A percentile compares a stretch with the other conserved stretches of the same genome.
Conservation (phyloP, 768 basidiomycete species). For the Hericium rajendrae region DNA sequence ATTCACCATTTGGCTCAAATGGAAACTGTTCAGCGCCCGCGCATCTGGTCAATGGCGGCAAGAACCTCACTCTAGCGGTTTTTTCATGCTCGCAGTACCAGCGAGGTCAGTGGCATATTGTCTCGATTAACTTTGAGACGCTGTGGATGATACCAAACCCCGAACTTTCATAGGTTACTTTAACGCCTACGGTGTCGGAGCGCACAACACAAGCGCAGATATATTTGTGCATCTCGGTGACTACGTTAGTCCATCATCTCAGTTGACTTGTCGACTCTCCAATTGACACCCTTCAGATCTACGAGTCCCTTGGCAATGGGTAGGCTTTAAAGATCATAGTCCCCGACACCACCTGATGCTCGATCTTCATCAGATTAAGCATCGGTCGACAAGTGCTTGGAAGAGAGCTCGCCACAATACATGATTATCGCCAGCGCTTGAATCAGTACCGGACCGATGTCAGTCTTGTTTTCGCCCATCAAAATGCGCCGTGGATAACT, state of each 20-base stretch:
- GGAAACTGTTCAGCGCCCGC: conserved; percentile 30
- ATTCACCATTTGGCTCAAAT: background rate
- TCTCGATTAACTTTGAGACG: background rate
- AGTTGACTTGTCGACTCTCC: background rate
- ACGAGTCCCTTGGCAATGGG: conserved; percentile 34
- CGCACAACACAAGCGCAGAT: conserved; percentile 41
- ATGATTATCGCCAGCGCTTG: conserved; percentile 43
- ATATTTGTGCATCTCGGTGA: conserved; percentile 51
- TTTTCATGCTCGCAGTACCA: conserved; percentile 52
- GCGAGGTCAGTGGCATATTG: conserved; percentile 24
- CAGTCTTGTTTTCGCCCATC: conserved; percentile 38
- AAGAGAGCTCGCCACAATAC: conserved; percentile 45
- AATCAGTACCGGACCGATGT: conserved; percentile 44
- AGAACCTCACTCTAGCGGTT: conserved; percentile 41
- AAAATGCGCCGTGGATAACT: conserved; percentile 43
- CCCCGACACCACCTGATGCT: background rate
- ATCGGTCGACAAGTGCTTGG: conserved; percentile 43
- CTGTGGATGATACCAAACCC: background rate
- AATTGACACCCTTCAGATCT: conserved; percentile 26
- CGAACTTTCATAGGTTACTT: conserved; percentile 34
- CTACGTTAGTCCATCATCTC: conserved; percentile 30
- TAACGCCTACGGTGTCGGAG: conserved; percentile 50
- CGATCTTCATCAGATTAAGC: conserved; percentile 22
- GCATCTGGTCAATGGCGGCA: conserved; percentile 39
- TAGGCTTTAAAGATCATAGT: background rate